Conservation (phyloP, 73 alveolate genomes). For the Stentor coeruleus region DNA sequence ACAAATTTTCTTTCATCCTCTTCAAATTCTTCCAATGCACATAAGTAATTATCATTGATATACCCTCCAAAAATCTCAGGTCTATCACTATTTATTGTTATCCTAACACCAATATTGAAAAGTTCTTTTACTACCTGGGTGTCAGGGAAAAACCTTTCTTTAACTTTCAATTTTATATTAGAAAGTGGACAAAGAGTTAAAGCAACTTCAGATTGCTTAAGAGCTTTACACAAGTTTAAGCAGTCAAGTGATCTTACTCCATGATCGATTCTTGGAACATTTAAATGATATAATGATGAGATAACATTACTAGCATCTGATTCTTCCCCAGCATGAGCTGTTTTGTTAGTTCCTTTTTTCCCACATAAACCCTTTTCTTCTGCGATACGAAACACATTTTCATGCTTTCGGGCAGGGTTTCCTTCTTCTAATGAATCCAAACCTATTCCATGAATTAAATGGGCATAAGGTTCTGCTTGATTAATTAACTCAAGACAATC, state of each 20-base stretch:
- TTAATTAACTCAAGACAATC: neutral
- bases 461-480: neutral
- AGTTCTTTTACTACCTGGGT: neutral
- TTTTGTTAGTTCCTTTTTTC: neutral
- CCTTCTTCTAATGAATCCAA: slow-evolving; percentile 12
- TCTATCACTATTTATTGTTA: slow-evolving; percentile 23
- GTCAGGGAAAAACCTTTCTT: neutral
- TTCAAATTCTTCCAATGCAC: neutral
- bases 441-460: neutral
- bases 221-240: neutral
- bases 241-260: slow-evolving; percentile 24
- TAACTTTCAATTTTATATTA: neutral
- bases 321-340: slow-evolving; percentile 32
- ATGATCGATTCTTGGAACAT: slow-evolving; percentile 19
- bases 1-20: neutral
- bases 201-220: neutral
- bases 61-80: slow-evolving; percentile 26
- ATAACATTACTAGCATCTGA: slow-evolving; percentile 15
- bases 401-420: slow-evolving; percentile 4
- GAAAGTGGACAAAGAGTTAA: slow-evolving; percentile 12
- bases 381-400: neutral
- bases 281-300: neutral
- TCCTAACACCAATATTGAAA: neutral
- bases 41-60: neutral
- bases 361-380: slow-evolving; percentile 1